Evolutionary conservation across 2,329 filamentous ascomycete species (phyloP), one percentile per base, ranked within the genome.

Genomic region (Sporothrix sp.): DNA sequence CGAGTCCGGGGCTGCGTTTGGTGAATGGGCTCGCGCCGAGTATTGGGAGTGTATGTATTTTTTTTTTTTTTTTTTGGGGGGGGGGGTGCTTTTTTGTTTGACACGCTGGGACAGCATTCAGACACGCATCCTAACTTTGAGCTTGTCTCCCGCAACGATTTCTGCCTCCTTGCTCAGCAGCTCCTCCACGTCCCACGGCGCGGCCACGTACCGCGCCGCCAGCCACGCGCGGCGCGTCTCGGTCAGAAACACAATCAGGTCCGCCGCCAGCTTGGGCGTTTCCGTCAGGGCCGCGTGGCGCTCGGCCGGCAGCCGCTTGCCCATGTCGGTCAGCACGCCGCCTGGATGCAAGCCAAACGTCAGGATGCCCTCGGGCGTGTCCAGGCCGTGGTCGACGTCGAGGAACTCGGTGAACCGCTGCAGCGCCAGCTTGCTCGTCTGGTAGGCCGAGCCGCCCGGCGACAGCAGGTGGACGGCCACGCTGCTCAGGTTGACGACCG

Each of bases 291-390:
- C 28, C 10, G 37, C 9, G 11, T 49, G 56, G 5, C 48, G 21
- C 5, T 59, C 33, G 18, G 62, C 36, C 1, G 67, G 67, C 62
- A 70, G 62, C 1, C 60, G 59, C 11, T 39, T 37, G 3, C 67
- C 64, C 49, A 75, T 60, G 27, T 71, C 69, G 0, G 72, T 76
- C 56, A 59, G 60, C 1, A 72, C 65, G 13, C 64, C 66, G 3
- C 73, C 74, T 1, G 73, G 73, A 58, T 76, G 71, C 4, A 74
- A 49, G 3, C 63, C 57, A 36, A 66, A 65, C n/a, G 65, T 65
- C 9, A 74, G 57, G 1, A 74, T 54, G 0, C 69, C 69, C 40
- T 71, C 58, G 9, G 65, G 18, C 27, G 42, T 33, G 27, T 33
- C 4, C 11, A 44, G 61, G 23, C 50, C 33, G 55, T 76, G 71